phyloP scores from a whole-genome alignment of 2,329 filamentous ascomycete species.

The Claviceps maximensis region DNA sequence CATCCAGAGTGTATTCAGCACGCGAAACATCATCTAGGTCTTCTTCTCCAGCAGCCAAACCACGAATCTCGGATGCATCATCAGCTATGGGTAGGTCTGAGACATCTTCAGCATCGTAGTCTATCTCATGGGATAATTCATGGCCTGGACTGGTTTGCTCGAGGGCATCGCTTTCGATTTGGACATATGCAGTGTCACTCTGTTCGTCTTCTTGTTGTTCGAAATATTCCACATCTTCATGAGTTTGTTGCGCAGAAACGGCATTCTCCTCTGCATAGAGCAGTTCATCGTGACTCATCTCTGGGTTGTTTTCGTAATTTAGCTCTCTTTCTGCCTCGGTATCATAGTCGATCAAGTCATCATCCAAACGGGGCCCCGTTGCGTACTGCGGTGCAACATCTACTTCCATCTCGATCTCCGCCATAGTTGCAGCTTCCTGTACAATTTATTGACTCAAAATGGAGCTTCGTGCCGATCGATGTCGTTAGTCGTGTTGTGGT shows the following conservation, averaged over 20 bases:
- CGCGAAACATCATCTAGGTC: not conserved
- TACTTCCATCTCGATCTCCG: slow-evolving; percentile 20
- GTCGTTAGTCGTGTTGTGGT: not conserved
- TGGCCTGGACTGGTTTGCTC: slow-evolving; percentile 4
- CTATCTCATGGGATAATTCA: slow-evolving; percentile 20
- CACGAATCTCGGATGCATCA: not conserved
- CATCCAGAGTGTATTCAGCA: not conserved
- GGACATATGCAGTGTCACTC: not conserved
- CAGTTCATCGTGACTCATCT: not conserved
- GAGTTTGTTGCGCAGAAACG: slow-evolving; percentile 4
- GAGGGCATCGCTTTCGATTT: slow-evolving; percentile 2
- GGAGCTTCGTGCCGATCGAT: not conserved
- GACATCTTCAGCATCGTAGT: slow-evolving; percentile 20
- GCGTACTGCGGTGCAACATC: slow-evolving; percentile 15
- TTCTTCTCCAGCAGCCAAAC: not conserved
- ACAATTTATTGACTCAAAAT: not conserved
- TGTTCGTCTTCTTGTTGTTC: slow-evolving; percentile 2
- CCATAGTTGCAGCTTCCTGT: slow-evolving; percentile 9
- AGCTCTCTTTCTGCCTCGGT: slow-evolving; percentile 13
- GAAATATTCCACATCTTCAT: slow-evolving; percentile 7
- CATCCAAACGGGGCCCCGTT: slow-evolving; percentile 14
- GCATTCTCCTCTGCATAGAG: not conserved
- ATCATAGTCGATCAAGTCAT: slow-evolving; percentile 26
- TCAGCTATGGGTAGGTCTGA: not conserved
- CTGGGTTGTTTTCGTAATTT: not conserved